Conservation (phyloP, 805 yeast species). For the Wickerhamomyces ciferrii region DNA sequence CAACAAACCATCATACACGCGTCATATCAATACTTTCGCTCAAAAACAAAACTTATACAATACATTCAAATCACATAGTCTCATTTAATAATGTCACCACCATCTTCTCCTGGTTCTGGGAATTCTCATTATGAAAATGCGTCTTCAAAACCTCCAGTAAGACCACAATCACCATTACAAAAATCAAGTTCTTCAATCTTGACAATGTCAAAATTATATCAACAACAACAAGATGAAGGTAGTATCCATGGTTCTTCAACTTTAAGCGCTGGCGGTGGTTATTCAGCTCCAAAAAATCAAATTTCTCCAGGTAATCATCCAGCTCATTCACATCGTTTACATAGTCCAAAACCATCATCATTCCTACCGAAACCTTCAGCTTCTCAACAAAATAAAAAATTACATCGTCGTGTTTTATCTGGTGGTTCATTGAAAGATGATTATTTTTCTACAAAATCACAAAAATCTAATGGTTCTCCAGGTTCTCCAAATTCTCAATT, state of each 20-base stretch:
- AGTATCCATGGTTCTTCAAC: not conserved
- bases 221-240: slow-evolving; percentile 9
- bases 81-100: not conserved
- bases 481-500: slow-evolving; percentile 1
- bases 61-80: not conserved
- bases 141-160: not conserved
- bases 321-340: not conserved
- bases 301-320: not conserved
- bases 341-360: slow-evolving; percentile 1
- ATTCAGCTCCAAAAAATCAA: not conserved
- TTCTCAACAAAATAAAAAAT: slow-evolving; percentile 9
- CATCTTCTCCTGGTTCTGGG: not conserved
- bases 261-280: not conserved
- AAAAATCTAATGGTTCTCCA: not conserved
- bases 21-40: too few species aligned
- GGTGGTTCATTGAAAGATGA: slow-evolving; percentile 14
- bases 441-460: slow-evolving; percentile 4
- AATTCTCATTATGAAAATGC: not conserved
- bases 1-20: too few species aligned
- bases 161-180: not conserved
- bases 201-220: slow-evolving; percentile 20
- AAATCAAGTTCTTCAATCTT: slow-evolving; percentile 19
- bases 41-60: not conserved
- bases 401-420: slow-evolving; percentile 19
- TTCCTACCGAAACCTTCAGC: slow-evolving; percentile 2